Base-by-base conservation (phyloP, 2,329 filamentous ascomycete genomes). In the Thelonectria rubi region DNA sequence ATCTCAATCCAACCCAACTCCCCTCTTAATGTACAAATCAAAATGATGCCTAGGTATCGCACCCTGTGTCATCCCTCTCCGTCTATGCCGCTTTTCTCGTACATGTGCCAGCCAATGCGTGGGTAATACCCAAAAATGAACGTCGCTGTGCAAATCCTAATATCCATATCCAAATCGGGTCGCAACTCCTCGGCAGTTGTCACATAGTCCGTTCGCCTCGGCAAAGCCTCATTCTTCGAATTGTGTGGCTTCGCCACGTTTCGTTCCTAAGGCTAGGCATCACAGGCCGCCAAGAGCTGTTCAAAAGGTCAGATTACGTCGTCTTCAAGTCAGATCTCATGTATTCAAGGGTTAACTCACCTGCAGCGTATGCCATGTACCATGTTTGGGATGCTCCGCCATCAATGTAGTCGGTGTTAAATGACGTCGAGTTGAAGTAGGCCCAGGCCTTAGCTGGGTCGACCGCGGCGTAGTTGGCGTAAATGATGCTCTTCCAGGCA, bases 401-500 rank as follows among this genome's bases (percentile, higher is more conserved):
- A 78, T 97, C 92, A 46, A 95, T 77, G 85, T 87, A 92, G 43
- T 77, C 76, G 37, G 84, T 81, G 71, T 93, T 83, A 72, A 95
- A 94, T 15, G 83, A 79, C 1, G 80, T 74, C 63, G 86, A 80
- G 1, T 82, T 83, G 74, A 99, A 97, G 76, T 94, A 97, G 1
- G 84, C 74, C 82, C 87, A 97, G 20, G 91, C 87, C 7, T 84
- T 78, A 54, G 76, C 77, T 0, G 94, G 87, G 73, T 97, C 86
- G 42, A 93, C 81, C 8, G 94, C 87, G 0, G 92, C 93, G 45
- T 92, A 84, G 75, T 96, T 97, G 20, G 88, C 92, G 71, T 90
- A 92, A 37, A 98, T 76, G 17, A 98, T 87, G 1, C 94, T 92
- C 74, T 87, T 91, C 95, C 95, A 98, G 0, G 92, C 92, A 45